phyloP scores from a whole-genome alignment of 192 early-diverging fungal species.

The Coemansia sp. region DNA sequence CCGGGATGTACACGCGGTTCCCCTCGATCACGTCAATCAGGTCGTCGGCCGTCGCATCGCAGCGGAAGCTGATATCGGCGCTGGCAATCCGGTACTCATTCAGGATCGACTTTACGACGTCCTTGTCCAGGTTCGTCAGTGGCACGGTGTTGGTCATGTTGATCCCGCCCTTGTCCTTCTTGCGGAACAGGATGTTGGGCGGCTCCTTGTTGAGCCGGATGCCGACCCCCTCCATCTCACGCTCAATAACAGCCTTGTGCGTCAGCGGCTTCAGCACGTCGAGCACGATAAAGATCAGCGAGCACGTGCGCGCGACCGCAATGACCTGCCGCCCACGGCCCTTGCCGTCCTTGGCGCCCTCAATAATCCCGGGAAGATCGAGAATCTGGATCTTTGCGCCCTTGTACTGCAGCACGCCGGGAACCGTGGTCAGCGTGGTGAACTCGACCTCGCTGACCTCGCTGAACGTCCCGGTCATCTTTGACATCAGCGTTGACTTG shows the following conservation, averaged over 20 bases:
- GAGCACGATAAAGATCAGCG: conserved; percentile 93
- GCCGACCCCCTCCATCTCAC: conserved; percentile 95
- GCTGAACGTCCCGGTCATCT: conserved; percentile 93
- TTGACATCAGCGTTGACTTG: conserved; percentile 97
- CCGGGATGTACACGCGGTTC: conserved; percentile 92
- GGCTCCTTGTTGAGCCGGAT: conserved; percentile 97
- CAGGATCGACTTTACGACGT: conserved; percentile 90
- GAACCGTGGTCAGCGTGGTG: conserved; percentile 98
- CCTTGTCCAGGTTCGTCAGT: conserved; percentile 82
- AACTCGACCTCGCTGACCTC: conserved; percentile 98
- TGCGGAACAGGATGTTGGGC: conserved; percentile 91
- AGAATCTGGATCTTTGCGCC: conserved; percentile 99
- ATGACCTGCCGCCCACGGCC: conserved; percentile 96
- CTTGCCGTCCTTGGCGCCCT: conserved; percentile 99
- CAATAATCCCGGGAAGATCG: conserved; percentile 97
- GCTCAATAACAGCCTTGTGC: conserved; percentile 93
- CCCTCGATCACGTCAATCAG: conserved; percentile 98
- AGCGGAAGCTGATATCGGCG: conserved; percentile 92
- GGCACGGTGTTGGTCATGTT: conserved; percentile 91
- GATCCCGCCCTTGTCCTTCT: conserved; percentile 99
- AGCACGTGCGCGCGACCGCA: conserved; percentile 96
- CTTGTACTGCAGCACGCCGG: conserved; percentile 94
- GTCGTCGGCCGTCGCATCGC: conserved; percentile 92
- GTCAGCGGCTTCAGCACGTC: conserved; percentile 97
- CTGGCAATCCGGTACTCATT: conserved; percentile 96